A percentile compares a stretch with the other conserved stretches of the same genome.
phyloP scores from a whole-genome alignment of 108 stramenopile species.

The Aurantiochytrium sp. region DNA sequence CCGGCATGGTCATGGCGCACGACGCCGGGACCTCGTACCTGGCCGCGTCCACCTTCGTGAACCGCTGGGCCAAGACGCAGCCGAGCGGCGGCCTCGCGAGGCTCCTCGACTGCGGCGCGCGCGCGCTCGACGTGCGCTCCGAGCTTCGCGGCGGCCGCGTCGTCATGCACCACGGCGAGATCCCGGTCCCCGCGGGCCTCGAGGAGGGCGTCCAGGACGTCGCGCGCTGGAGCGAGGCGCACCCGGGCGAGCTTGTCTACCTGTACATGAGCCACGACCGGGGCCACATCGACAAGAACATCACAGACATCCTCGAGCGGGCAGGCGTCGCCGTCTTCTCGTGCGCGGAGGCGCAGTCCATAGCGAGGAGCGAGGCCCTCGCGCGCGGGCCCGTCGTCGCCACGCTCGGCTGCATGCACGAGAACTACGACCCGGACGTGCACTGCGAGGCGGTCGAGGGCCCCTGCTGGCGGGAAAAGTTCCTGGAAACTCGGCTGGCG shows the following conservation, averaged over 20 bases:
- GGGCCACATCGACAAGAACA: neutral
- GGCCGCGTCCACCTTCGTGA: neutral
- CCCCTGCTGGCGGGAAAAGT: neutral
- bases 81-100: neutral
- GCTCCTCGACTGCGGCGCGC: neutral
- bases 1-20: neutral
- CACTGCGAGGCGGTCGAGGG: neutral
- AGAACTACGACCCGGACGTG: neutral
- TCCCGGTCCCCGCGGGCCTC: neutral
- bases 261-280: neutral
- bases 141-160: neutral
- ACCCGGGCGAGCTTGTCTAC: neutral
- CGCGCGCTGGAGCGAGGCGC: neutral
- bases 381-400: neutral
- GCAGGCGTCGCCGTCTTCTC: neutral
- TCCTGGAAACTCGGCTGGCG: neutral
- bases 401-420: neutral
- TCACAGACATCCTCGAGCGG: neutral
- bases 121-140: neutral
- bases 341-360: neutral
- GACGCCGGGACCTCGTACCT: slow-evolving; percentile 26
- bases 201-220: neutral
- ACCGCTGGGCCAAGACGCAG: slow-evolving; percentile 7
- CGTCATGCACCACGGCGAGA: neutral
- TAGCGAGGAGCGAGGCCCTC: neutral